Conservation (phyloP, 495 filamentous ascomycete genomes). For the Xylaria longipes region DNA sequence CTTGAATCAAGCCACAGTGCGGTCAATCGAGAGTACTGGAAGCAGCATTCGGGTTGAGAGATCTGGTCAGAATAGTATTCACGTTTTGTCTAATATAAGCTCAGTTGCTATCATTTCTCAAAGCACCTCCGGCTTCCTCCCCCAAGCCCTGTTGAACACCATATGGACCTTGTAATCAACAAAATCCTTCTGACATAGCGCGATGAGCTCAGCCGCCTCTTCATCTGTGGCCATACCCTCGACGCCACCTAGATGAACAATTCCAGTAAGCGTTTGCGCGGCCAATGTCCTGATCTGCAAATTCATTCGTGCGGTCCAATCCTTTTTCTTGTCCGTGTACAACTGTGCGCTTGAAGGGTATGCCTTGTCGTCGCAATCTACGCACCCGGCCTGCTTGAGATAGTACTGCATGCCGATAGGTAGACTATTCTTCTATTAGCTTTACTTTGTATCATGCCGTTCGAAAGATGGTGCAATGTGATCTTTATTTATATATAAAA, state of each 20-base stretch:
- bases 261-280: constrained; percentile 8
- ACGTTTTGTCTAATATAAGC: not conserved
- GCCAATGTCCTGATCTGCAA: not conserved
- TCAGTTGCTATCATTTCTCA: not conserved
- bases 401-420: constrained; percentile 17
- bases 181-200: not conserved
- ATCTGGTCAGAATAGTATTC: not conserved
- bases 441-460: not conserved
- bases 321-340: not conserved
- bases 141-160: constrained; percentile 16
- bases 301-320: constrained; percentile 13
- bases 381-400: constrained; percentile 8
- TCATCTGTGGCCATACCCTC: constrained; percentile 21
- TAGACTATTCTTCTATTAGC: constrained; percentile 9
- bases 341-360: constrained; percentile 4
- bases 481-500: not conserved
- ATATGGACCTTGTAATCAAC: constrained; percentile 9
- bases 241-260: constrained; percentile 12
- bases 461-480: not conserved
- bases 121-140: constrained; percentile 9
- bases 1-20: too few species aligned
- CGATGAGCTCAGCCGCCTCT: constrained; percentile 11
- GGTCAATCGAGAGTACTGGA: not conserved
- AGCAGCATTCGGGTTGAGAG: not conserved
- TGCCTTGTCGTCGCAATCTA: constrained; percentile 17